A percentile compares a stretch with the other conserved stretches of the same genome.
Conservation (phyloP, 2,329 filamentous ascomycete genomes). For the Chlorencoelia australis region DNA sequence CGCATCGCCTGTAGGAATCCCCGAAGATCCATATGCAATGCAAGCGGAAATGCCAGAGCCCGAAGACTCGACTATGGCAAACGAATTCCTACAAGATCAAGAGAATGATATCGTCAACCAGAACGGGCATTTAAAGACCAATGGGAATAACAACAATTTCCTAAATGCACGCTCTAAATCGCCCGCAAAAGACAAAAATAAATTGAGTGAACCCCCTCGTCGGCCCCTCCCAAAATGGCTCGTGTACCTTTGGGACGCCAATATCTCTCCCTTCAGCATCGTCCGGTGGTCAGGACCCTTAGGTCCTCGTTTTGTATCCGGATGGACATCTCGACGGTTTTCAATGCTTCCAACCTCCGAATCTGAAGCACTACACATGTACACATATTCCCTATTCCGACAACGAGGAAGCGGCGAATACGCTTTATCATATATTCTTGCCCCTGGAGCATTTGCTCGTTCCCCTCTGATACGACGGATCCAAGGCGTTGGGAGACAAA, state of each 20-base stretch:
- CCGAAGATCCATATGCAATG: constrained; percentile 86
- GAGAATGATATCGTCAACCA: constrained; percentile 34
- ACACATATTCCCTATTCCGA: constrained; percentile 88
- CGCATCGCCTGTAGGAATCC: constrained; percentile 87
- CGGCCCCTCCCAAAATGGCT: constrained; percentile 74
- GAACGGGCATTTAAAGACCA: constrained; percentile 25
- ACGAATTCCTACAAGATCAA: constrained; percentile 73
- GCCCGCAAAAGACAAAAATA: constrained; percentile 27
- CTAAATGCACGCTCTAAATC: constrained; percentile 37
- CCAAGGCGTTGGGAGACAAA: constrained; percentile 73
- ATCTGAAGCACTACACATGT: constrained; percentile 78
- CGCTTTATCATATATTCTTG: constrained; percentile 82
- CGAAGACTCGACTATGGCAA: constrained; percentile 58
- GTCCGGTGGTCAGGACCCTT: constrained; percentile 82
- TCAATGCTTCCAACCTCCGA: constrained; percentile 75
- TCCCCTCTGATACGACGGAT: constrained; percentile 81
- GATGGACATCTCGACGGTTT: constrained; percentile 90
- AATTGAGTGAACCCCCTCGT: constrained; percentile 23
- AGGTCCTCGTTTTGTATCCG: constrained; percentile 83
- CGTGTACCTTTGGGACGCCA: constrained; percentile 91
- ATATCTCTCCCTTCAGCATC: constrained; percentile 88
- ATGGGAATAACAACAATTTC: constrained; percentile 39
- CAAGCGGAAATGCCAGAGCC: constrained; percentile 72
- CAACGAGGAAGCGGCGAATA: constrained; percentile 92
- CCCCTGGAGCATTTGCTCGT: constrained; percentile 85